phyloP scores from a whole-genome alignment of 2,329 filamentous ascomycete genomes.

The Blastomyces silverae region DNA sequence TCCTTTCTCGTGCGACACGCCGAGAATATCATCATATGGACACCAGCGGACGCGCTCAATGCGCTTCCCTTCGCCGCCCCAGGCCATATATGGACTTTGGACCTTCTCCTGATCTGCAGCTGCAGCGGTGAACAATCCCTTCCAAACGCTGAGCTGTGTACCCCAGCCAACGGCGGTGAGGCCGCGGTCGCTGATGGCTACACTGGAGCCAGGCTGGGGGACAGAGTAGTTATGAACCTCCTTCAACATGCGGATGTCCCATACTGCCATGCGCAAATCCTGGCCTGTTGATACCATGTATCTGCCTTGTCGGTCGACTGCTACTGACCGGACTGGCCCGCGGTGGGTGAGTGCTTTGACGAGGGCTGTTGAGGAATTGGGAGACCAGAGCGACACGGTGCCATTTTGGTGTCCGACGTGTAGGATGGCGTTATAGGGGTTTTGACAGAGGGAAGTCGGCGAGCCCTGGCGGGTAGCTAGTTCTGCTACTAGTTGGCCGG shows the following conservation, averaged over 20 bases:
- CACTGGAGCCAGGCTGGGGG: slow-evolving; percentile 69
- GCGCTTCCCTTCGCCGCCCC: slow-evolving; percentile 76
- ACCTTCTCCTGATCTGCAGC: slow-evolving; percentile 67
- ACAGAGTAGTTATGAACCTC: slow-evolving; percentile 87
- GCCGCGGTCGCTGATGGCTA: slow-evolving; percentile 82
- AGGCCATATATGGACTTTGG: slow-evolving; percentile 83
- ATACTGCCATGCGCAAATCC: slow-evolving; percentile 85
- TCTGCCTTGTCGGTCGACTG: slow-evolving; percentile 78
- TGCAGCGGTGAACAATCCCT: slow-evolving; percentile 74
- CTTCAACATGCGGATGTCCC: slow-evolving; percentile 91
- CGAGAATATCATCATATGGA: slow-evolving; percentile 88
- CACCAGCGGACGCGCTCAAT: slow-evolving; percentile 85
- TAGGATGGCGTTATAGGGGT: slow-evolving; percentile 84
- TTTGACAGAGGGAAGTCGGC: slow-evolving; percentile 76
- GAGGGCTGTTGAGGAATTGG: slow-evolving; percentile 75
- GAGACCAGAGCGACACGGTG: slow-evolving; percentile 90
- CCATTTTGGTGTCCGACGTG: slow-evolving; percentile 94
- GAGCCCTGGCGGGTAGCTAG: slow-evolving; percentile 77
- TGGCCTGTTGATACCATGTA: slow-evolving; percentile 96
- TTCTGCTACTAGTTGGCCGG: slow-evolving; percentile 80
- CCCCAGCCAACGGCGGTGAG: slow-evolving; percentile 87
- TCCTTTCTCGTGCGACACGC: slow-evolving; percentile 73
- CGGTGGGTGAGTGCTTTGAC: slow-evolving; percentile 87
- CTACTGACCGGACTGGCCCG: slow-evolving; percentile 78
- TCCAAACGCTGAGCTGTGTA: slow-evolving; percentile 84